Evolutionary conservation across 1,284 basidiomycete species (phyloP), one percentile per base, ranked within the genome.

Genomic region (Mixia osmundae): DNA sequence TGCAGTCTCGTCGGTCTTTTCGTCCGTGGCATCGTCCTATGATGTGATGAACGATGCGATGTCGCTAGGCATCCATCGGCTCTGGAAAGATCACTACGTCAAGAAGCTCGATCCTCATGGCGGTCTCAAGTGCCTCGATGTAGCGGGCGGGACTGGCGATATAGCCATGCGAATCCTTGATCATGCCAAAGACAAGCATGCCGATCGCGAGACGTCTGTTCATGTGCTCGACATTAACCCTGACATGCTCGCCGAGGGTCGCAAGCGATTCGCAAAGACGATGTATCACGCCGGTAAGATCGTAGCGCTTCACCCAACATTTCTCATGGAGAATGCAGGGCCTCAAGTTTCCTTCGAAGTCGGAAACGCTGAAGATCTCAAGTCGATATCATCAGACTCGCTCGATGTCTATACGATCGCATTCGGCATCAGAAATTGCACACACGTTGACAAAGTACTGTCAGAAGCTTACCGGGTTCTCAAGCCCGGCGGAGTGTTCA

Each of bases 41-140:
- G 89, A 97, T 58, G 57, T 95, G 28, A 94, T 97, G 87, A 99
- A 99, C 64, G 91, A 97, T 54, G 82, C 85, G 19, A 82, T 89
- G 62, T 97, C 89, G 4, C 61, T 95, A 41, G 91, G 91, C 23
- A 76, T 97, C 19, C 91, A 97, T 55, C 68, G 91, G 30, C 61
- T 97, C 20, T 99, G 91, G 91, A 99, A 97, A 60, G 85, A 95
- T 57, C 68, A 72, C 29, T 85, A 82, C 55, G 76, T 99, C 27
- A 66, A 71, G 5, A 62, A 65, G 3, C 61, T 97, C 42, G 36
- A 75, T 47, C 89, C 89, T 1, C 57, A 60, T 33, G 69, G 67
- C 12, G 57, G 55, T 9, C 54, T 60, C 36, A 48, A 59, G 45
- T 91, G 83, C 55, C 72, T 99, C 37, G 91, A 99, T 54, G 82